Conservation (phyloP, 2,329 filamentous ascomycete genomes). For the Acephala macrosclerotiorum region DNA sequence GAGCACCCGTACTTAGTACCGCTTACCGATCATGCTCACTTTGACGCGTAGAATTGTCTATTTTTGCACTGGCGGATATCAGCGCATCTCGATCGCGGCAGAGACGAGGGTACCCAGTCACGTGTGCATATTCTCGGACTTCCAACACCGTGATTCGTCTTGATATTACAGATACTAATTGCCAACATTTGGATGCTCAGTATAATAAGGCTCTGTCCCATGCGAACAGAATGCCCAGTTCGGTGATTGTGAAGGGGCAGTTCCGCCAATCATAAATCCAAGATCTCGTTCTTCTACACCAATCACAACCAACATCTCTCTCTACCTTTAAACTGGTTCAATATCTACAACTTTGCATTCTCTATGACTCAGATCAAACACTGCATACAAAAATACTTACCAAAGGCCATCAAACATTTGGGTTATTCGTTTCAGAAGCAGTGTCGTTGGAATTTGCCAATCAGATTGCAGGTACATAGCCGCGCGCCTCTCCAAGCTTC, state of each 20-base stretch:
- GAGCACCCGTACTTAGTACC: constrained; percentile 15
- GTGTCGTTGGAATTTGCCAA: constrained; percentile 22
- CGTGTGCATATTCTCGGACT: constrained; percentile 5
- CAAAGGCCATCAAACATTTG: not conserved
- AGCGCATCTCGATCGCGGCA: constrained; percentile 10
- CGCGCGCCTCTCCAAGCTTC: constrained; percentile 27
- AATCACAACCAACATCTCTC: not conserved
- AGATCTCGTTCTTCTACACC: not conserved
- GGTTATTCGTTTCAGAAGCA: constrained; percentile 12
- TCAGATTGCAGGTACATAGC: constrained; percentile 23
- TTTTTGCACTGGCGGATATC: constrained; percentile 18
- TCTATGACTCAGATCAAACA: not conserved
- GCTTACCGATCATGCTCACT: not conserved
- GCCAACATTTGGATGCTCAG: not conserved
- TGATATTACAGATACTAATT: constrained; percentile 8
- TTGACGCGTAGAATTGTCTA: constrained; percentile 30
- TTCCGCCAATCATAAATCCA: not conserved
- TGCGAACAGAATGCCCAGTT: not conserved
- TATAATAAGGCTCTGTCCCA: not conserved
- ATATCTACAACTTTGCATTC: not conserved
- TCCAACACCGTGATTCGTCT: constrained; percentile 7
- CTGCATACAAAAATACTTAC: not conserved
- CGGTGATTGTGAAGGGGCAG: not conserved
- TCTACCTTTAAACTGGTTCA: not conserved
- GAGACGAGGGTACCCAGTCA: constrained; percentile 1